Conservation (phyloP, 106 monocot genomes). For the Dendrobium catenatum region DNA sequence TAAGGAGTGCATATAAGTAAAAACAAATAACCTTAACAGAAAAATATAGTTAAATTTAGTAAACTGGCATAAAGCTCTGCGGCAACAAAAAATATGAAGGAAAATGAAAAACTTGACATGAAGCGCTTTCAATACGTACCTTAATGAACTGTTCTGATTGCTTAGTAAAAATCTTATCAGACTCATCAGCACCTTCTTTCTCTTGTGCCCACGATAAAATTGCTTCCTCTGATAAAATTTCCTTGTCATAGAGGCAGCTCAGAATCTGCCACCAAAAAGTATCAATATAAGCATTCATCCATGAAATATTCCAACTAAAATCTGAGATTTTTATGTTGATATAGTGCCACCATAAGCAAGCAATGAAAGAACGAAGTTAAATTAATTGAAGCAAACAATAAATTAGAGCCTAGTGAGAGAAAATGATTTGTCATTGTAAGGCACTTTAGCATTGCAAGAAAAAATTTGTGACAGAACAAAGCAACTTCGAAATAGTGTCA, state of each 20-base stretch:
- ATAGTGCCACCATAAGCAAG: neutral
- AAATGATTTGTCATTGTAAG: neutral
- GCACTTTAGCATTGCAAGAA: no score
- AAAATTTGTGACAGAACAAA: neutral
- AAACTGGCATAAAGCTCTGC: neutral
- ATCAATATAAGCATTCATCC: neutral
- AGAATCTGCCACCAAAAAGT: slow-evolving; percentile 35
- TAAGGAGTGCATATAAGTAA: neutral
- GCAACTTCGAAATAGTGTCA: neutral
- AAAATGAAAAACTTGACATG: neutral
- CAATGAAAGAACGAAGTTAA: neutral
- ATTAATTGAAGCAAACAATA: neutral
- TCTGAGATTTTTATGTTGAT: neutral
- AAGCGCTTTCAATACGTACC: slow-evolving; percentile 28
- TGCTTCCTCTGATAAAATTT: slow-evolving; percentile 70
- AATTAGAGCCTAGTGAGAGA: neutral
- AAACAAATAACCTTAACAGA: neutral
- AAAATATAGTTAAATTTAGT: neutral
- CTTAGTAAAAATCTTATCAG: slow-evolving; percentile 76
- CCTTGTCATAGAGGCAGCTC: slow-evolving; percentile 57
- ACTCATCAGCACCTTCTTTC: slow-evolving; percentile 84
- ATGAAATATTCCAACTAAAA: neutral
- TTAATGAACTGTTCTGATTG: slow-evolving; percentile 67
- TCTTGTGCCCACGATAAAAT: slow-evolving; percentile 83
- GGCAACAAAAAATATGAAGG: neutral